Conservation (phyloP, 2,329 filamentous ascomycete species). For the Drechslera avenae region DNA sequence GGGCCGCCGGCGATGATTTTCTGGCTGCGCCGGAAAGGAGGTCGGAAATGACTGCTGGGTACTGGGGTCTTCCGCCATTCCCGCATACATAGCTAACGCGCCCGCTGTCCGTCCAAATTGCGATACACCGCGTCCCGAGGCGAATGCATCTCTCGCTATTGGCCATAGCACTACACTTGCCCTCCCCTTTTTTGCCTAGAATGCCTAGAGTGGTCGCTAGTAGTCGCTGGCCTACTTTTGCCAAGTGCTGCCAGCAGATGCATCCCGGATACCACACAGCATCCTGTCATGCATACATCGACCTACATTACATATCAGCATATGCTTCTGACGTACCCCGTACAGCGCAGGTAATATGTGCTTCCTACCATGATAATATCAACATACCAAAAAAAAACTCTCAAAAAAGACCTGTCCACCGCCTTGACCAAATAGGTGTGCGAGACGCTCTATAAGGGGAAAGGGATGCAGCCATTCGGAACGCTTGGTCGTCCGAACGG, state of each 20-base stretch:
- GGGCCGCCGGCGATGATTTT: slow-evolving; percentile 32
- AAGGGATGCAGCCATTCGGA: neutral
- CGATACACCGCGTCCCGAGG: slow-evolving; percentile 29
- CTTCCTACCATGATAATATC: too few relatives aligned
- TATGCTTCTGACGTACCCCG: neutral
- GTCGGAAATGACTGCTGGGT: slow-evolving; percentile 39
- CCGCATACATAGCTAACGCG: slow-evolving; percentile 28
- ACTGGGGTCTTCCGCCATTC: slow-evolving; percentile 33
- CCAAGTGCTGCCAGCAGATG: slow-evolving; percentile 9
- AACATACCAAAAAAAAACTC: too few relatives aligned
- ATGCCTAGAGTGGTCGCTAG: slow-evolving; percentile 4
- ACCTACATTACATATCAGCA: neutral
- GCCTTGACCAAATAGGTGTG: neutral
- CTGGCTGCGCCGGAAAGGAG: slow-evolving; percentile 42
- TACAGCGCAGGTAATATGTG: too few relatives aligned
- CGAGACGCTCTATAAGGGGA: neutral
- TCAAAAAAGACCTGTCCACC: neutral
- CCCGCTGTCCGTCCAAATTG: slow-evolving; percentile 28
- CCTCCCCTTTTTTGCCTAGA: neutral
- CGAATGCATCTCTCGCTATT: slow-evolving; percentile 20
- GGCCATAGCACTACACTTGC: slow-evolving; percentile 10
- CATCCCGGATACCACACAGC: neutral
- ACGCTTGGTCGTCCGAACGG: slow-evolving; percentile 5
- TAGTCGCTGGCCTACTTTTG: slow-evolving; percentile 11
- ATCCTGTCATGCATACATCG: neutral